A percentile compares a stretch with the other conserved stretches of the same genome.
Conservation (phyloP, 2,329 filamentous ascomycete genomes). For the Ophiocordyceps robertsii region DNA sequence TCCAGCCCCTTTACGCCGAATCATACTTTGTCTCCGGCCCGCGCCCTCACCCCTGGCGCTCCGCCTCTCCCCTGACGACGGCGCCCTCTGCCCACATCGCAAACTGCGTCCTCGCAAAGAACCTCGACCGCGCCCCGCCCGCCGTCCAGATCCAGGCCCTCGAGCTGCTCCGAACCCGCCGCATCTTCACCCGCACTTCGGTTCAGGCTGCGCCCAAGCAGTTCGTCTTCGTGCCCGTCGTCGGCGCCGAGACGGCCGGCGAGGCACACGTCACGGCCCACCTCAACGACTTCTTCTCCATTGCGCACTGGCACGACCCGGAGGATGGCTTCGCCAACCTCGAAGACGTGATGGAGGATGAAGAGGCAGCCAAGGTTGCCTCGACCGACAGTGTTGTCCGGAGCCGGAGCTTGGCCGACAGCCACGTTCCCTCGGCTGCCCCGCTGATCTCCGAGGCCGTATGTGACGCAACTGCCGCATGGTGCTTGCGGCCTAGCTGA, state of each 20-base stretch:
- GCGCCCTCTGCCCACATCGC: slow-evolving; percentile 40
- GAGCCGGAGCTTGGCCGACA: slow-evolving; percentile 11
- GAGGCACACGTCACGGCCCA: slow-evolving; percentile 38
- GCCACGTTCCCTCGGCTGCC: slow-evolving; percentile 7
- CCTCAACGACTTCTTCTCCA: slow-evolving; percentile 71
- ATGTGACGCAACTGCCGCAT: slow-evolving; percentile 6
- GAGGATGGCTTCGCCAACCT: slow-evolving; percentile 63
- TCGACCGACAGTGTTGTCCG: slow-evolving; percentile 33
- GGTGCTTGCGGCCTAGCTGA: slow-evolving; percentile 4
- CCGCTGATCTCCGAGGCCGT: slow-evolving; percentile 30
- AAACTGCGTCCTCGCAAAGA: slow-evolving; percentile 69
- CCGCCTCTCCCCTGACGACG: slow-evolving; percentile 15
- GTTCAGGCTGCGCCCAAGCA: slow-evolving; percentile 62
- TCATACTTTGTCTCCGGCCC: slow-evolving; percentile 17
- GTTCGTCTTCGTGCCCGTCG: slow-evolving; percentile 70
- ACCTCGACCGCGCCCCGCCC: slow-evolving; percentile 61
- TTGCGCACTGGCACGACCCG: slow-evolving; percentile 72
- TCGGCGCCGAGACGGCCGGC: slow-evolving; percentile 34
- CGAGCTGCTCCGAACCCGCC: slow-evolving; percentile 66
- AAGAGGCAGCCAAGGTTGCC: slow-evolving; percentile 15
- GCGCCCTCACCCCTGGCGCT: slow-evolving; percentile 6
- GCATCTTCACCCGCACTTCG: slow-evolving; percentile 63
- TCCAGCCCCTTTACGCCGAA: slow-evolving; percentile 9
- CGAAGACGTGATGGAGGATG: slow-evolving; percentile 41
- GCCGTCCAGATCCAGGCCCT: slow-evolving; percentile 71